Conservation (phyloP, 139 green algal genomes). For the Micractinium sp. region DNA sequence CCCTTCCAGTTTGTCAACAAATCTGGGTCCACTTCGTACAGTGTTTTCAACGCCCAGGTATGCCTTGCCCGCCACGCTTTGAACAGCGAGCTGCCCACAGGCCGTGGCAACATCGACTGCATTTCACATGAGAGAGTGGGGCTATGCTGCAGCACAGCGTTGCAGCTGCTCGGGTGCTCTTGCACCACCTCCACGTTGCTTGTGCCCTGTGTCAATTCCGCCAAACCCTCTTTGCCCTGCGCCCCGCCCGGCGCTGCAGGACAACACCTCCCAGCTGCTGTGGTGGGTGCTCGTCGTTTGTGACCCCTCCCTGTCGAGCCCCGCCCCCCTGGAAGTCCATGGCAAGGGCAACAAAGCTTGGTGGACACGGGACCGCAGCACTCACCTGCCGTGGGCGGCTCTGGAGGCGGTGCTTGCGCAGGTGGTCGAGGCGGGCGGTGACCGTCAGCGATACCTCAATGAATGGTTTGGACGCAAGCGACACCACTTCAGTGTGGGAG, state of each 20-base stretch:
- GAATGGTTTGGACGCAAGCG: background rate
- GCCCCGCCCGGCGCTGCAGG: background rate
- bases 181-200: no score
- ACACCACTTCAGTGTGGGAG: background rate
- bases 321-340: background rate
- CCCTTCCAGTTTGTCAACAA: background rate
- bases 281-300: constrained; percentile 10
- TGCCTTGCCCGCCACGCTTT: no score
- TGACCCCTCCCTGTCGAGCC: constrained; percentile 10
- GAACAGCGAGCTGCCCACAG: background rate
- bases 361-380: constrained; percentile 15
- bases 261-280: constrained; percentile 7
- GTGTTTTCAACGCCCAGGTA: background rate
- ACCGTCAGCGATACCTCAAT: background rate
- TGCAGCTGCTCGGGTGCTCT: no score
- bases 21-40: background rate
- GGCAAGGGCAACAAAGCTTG: background rate
- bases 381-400: background rate
- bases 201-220: no score
- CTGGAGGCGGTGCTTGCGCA: background rate
- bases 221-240: no score
- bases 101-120: no score
- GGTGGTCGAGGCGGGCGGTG: background rate
- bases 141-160: no score
- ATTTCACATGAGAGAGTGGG: no score